Conservation (phyloP, 768 basidiomycete genomes). For the Boletus reticulatus region DNA sequence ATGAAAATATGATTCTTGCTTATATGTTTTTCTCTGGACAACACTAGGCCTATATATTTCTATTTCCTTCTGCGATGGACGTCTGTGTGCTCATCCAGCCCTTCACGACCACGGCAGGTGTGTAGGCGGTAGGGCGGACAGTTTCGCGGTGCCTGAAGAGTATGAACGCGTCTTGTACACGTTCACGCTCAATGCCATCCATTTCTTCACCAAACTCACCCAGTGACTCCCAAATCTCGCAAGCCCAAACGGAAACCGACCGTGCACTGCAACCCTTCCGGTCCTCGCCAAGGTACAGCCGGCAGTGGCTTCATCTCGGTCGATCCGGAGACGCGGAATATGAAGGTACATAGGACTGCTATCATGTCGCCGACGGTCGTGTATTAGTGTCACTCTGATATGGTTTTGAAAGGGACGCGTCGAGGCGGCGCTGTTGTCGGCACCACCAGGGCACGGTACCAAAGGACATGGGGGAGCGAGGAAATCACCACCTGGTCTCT, state of each 20-base stretch:
- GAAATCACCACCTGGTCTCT: no score
- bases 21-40: neutral
- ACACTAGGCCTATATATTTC: no score
- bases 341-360: constrained; percentile 17
- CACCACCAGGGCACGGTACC: no score
- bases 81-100: constrained; percentile 1
- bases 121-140: constrained; percentile 24
- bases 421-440: constrained; percentile 14
- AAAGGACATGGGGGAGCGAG: no score
- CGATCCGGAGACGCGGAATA: constrained; percentile 21
- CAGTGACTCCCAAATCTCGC: constrained; percentile 3
- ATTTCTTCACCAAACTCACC: constrained; percentile 21
- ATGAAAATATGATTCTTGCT: neutral
- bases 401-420: constrained; percentile 20
- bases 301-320: constrained; percentile 11
- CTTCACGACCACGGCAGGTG: constrained; percentile 12
- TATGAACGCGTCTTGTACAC: constrained; percentile 26
- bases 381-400: no score
- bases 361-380: no score
- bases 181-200: constrained; percentile 22
- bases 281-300: constrained; percentile 19
- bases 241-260: neutral
- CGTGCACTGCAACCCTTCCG: constrained; percentile 12
- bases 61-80: neutral
- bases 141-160: constrained; percentile 21